Evolutionary conservation across 108 stramenopile genomes (phyloP), one percentile per base, ranked within the genome.

Genomic region (Conticribra weissflogii): DNA sequence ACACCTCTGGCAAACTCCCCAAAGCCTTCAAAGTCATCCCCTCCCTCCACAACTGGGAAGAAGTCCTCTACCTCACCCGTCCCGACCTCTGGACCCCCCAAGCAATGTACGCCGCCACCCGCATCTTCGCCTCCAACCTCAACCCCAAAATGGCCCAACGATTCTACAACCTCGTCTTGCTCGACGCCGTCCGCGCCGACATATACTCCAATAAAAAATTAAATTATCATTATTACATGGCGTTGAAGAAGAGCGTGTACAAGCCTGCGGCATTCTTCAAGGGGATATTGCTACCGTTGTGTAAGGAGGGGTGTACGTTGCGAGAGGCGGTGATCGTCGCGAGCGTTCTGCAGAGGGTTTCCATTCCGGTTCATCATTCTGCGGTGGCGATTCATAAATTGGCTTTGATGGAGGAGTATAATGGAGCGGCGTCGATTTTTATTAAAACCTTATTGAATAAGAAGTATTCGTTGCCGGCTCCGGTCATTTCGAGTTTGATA

Each of bases 21-120:
- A 99, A 99, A 75, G 99, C 98, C 27, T 98, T 99, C 93, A 99
- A 99, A 85, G 98, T 99, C 16, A 91, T 99, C 25, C 99, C 99
- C 12, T 93, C 93, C 3, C 71, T 99, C 25, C 75, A 80, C 49
- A 96, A 97, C 56, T 99, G 99, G 99, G 99, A 99, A 79, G 96
- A 98, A 69, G 91, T 98, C 15, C 81, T 99, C 19, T 98, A 96
- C 73, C 75, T 98, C 57, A 98, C 98, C 12, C 90, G 95, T 29
- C 99, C 99, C 7, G 97, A 99, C 65, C 45, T 59, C 48, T 99
- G 99, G 99, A 95, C 97, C 12, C 95, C 96, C 14, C 96, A 96
- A 52, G 97, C 97, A 31, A 96, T 96, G 90, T 95, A 77, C 69
- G 97, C 97, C 7, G 97, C 96, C 0, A 99, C 99, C 4, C 84